A percentile compares a stretch with the other conserved stretches of the same genome.
Evolutionary conservation across 2,329 filamentous ascomycete species (phyloP).

Genomic region (Talaromyces sp.): DNA sequence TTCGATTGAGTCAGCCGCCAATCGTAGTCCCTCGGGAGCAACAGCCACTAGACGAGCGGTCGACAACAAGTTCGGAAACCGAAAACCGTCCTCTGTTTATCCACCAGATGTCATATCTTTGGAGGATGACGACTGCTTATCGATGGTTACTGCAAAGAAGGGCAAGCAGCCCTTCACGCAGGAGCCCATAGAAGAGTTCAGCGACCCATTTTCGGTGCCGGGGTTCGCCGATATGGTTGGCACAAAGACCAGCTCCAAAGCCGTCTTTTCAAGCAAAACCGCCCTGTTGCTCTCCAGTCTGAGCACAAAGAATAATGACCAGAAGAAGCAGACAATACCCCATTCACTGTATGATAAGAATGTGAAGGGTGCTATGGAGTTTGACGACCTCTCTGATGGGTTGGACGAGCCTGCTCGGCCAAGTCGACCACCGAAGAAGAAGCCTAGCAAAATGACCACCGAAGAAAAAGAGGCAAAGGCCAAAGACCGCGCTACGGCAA

Average conservation of each 20-base stretch:
- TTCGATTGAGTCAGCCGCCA: too few species aligned
- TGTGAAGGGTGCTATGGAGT: slow-evolving; percentile 13
- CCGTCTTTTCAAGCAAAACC: slow-evolving; percentile 43
- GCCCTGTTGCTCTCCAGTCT: slow-evolving; percentile 44
- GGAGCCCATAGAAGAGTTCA: slow-evolving; percentile 38
- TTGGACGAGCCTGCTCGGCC: slow-evolving; percentile 51
- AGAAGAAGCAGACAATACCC: background rate
- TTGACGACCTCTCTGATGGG: slow-evolving; percentile 26
- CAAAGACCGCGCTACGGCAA: slow-evolving; percentile 54
- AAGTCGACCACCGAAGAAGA: slow-evolving; percentile 49
- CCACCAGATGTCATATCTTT: slow-evolving; percentile 36
- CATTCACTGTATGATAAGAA: slow-evolving; percentile 4
- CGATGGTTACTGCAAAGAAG: slow-evolving; percentile 7
- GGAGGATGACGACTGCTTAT: slow-evolving; percentile 33
- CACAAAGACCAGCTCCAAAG: slow-evolving; percentile 19
- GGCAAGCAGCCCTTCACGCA: background rate
- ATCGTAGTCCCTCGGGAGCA: too few species aligned
- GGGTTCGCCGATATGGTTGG: slow-evolving; percentile 32
- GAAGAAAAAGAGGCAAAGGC: slow-evolving; percentile 51
- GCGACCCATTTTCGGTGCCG: slow-evolving; percentile 31
- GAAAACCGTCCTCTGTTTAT: too few species aligned
- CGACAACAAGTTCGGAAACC: too few species aligned
- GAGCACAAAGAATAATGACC: background rate
- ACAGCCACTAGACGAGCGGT: too few species aligned
- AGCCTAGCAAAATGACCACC: slow-evolving; percentile 33